Percentiles rank a stretch among this genome's conserved stretches.
These are phyloP conservation scores for Suillus spraguei DNA, from an alignment of 768 basidiomycete genomes.

Conservation along the genomic window DNA sequence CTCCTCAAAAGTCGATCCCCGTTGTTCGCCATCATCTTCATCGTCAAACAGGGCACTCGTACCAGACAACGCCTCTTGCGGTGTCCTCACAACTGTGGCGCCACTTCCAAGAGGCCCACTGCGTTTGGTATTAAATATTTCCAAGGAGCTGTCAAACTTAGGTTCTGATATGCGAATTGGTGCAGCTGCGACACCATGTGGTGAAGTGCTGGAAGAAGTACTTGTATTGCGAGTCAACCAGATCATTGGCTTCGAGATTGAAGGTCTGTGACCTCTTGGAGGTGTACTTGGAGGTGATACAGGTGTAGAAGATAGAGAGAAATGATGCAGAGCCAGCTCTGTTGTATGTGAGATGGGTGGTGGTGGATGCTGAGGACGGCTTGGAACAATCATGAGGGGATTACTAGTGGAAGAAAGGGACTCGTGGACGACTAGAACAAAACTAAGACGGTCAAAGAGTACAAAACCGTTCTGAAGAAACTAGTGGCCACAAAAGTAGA, in stretches of 20 bases:
- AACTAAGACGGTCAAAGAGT: neutral
- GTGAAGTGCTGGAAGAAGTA: constrained; percentile 28
- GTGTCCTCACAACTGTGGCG: constrained; percentile 76
- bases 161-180: constrained; percentile 49
- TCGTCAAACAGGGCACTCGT: constrained; percentile 20
- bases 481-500: constrained; percentile 13
- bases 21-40: constrained; percentile 17
- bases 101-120: constrained; percentile 65
- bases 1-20: constrained; percentile 15
- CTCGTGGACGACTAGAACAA: constrained; percentile 9
- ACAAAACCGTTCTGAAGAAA: constrained; percentile 26
- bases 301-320: constrained; percentile 18
- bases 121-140: constrained; percentile 34
- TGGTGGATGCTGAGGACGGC: constrained; percentile 23
- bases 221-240: constrained; percentile 45
- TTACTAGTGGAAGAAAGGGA: neutral
- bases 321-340: constrained; percentile 31
- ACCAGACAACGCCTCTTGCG: constrained; percentile 69
- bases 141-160: constrained; percentile 36
- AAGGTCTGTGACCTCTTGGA: constrained; percentile 35
- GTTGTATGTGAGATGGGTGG: constrained; percentile 18
- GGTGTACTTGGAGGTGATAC: constrained; percentile 34
- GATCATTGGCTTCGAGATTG: constrained; percentile 43
- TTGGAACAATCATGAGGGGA: constrained; percentile 28
- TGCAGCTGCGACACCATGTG: constrained; percentile 27